A percentile compares a stretch with the other conserved stretches of the same genome.
phyloP scores from a whole-genome alignment of 345 rosid genomes.

The Citrus inodora region DNA sequence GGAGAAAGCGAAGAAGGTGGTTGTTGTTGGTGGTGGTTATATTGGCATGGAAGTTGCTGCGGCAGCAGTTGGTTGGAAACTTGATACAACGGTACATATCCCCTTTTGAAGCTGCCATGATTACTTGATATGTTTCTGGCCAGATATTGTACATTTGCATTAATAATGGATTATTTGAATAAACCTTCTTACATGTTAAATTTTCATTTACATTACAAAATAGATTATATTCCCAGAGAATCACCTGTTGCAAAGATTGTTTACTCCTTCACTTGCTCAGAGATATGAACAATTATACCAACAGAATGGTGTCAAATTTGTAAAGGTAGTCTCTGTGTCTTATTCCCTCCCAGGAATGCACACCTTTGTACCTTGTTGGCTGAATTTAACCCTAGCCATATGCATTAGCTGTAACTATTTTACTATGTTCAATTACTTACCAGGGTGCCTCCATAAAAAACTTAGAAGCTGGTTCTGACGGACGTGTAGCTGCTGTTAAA shows the following conservation, averaged over 20 bases:
- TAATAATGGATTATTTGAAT: background rate
- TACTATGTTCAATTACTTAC: constrained; percentile 19
- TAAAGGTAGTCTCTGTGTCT: constrained; percentile 43
- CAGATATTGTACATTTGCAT: background rate
- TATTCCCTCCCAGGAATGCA: background rate
- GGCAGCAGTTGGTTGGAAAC: constrained; percentile 91
- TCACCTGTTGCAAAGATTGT: constrained; percentile 84
- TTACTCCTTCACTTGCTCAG: constrained; percentile 87
- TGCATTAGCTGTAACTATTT: background rate
- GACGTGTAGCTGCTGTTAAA: constrained; percentile 66
- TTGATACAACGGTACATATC: constrained; percentile 70
- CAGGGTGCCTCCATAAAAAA: constrained; percentile 77
- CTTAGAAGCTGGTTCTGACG: constrained; percentile 78
- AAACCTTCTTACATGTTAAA: background rate
- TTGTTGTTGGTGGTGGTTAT: constrained; percentile 93
- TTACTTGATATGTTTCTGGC: background rate
- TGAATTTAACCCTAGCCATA: background rate
- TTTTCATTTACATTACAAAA: constrained; percentile 14
- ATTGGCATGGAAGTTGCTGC: constrained; percentile 99
- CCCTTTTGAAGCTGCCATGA: background rate
- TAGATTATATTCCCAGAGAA: constrained; percentile 83
- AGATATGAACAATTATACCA: constrained; percentile 82
- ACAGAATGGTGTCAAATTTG: constrained; percentile 72
- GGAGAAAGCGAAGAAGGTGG: constrained; percentile 79
- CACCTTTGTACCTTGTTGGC: background rate